A percentile compares a stretch with the other conserved stretches of the same genome.
These are phyloP conservation scores for Rhynchosporium secalis DNA, from an alignment of 2,329 filamentous ascomycete species.

Conservation along the genomic window DNA sequence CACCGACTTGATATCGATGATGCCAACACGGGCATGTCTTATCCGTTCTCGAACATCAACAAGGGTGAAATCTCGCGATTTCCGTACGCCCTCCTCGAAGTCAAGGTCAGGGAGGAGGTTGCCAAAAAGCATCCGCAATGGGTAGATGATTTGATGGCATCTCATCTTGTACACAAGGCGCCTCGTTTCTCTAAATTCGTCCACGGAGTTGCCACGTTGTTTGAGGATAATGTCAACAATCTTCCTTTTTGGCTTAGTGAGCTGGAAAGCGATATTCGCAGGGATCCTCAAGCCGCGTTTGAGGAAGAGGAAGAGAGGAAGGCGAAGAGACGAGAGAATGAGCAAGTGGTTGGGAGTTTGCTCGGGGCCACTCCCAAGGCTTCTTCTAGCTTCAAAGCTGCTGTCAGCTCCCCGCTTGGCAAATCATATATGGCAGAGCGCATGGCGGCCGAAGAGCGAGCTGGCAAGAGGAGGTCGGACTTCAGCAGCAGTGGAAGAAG, in stretches of 20 bases:
- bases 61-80: conserved; percentile 91
- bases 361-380: conserved; percentile 54
- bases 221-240: conserved; percentile 94
- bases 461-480: conserved; percentile 35
- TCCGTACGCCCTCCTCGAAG: conserved; percentile 86
- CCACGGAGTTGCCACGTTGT: conserved; percentile 86
- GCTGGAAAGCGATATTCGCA: conserved; percentile 89
- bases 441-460: conserved; percentile 48
- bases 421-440: conserved; percentile 64
- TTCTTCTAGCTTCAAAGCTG: conserved; percentile 55
- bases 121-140: conserved; percentile 73
- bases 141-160: conserved; percentile 89
- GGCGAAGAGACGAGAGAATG: conserved; percentile 79
- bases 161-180: conserved; percentile 85
- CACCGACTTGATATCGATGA: conserved; percentile 89
- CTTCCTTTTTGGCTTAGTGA: conserved; percentile 96
- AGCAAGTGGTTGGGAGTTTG: conserved; percentile 85
- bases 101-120: conserved; percentile 75
- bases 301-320: conserved; percentile 86
- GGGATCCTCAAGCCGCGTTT: conserved; percentile 86
- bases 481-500: conserved; percentile 26
- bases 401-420: conserved; percentile 65
- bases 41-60: conserved; percentile 83
- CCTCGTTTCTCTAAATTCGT: conserved; percentile 96
- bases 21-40: conserved; percentile 64